Base-by-base conservation (phyloP, 2,329 filamentous ascomycete genomes). In the Microsporum canis region DNA sequence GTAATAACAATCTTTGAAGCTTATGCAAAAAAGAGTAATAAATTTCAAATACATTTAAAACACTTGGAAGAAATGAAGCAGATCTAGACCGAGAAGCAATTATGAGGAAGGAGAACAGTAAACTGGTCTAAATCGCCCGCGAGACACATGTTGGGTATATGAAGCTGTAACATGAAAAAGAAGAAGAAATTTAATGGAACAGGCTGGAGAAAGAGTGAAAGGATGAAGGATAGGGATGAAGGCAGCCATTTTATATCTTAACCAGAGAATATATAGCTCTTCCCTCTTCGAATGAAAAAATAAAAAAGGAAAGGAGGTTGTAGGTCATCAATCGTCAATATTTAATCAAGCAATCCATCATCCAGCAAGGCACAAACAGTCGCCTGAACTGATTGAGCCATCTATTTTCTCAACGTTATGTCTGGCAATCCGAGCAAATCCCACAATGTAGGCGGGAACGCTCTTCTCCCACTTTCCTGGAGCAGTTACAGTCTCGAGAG, bases 371-470 rank as follows among this genome's bases (percentile, higher is more conserved):
- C 51, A 5, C 33, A 55, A 17, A 36, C 51, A 55, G 33, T 36
- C 27, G n/a, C 23, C 4, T 29, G 3, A 29, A 51, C 51, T 55
- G 51, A 36, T 5, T 55, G 33, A 1, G 29, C 51, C 51, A 34
- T 34, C 51, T 55, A 3, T 7, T 8, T 55, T 55, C 17, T 23
- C 17, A 23, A 23, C 1, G n/a, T 55, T 31, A 34, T 3, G 51
- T 12, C 31, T 36, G 39, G 58, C 65, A 67, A 31, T 63, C 61
- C 17, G 51, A 51, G 53, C 65, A 67, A 47, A 67, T 62, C 14
- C 65, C 65, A 57, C 65, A 67, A 39, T 64, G 63, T 10, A 63
- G 31, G 3, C n/a, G 34, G 7, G 51, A 61, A 38, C 60, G 34
- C 12, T 63, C 60, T 57, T 65, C 60, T 5, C 49, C 63, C 12